Percentiles rank a stretch among this genome's conserved stretches.
phyloP scores from a whole-genome alignment of 345 rosid species.

The Gossypium ekmanianum region DNA sequence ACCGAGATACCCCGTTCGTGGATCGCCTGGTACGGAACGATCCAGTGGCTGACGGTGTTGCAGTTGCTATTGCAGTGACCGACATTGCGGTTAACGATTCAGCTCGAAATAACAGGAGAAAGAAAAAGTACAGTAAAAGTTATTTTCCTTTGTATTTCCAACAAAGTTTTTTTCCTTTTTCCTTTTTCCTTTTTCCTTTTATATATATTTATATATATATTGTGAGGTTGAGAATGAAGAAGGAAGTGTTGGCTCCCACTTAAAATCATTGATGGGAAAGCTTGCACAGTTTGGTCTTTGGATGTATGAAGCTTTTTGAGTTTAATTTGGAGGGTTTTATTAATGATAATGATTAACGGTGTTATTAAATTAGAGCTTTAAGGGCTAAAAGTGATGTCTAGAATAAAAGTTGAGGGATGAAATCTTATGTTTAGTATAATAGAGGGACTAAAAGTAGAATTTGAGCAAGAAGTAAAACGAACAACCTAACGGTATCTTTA shows the following conservation, averaged over 20 bases:
- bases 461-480: background rate
- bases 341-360: too few relatives aligned
- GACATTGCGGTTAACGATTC: conserved; percentile 36
- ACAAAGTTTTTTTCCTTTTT: background rate
- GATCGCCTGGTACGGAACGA: conserved; percentile 39
- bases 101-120: conserved; percentile 11
- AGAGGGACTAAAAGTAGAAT: too few relatives aligned
- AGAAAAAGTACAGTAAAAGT: background rate
- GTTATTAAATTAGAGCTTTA: too few relatives aligned
- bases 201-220: too few relatives aligned
- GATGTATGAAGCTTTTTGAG: background rate
- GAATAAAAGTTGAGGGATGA: too few relatives aligned
- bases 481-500: conserved; percentile 25
- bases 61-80: conserved; percentile 24
- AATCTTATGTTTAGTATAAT: too few relatives aligned
- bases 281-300: conserved; percentile 12
- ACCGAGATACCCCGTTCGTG: conserved; percentile 15
- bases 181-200: background rate
- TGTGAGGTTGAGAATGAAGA: conserved; percentile 26
- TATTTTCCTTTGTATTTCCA: background rate
- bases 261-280: conserved; percentile 1
- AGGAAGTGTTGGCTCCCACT: background rate
- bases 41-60: conserved; percentile 39
- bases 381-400: too few relatives aligned
- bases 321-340: background rate